Evolutionary conservation across 2,329 filamentous ascomycete species (phyloP).

Genomic region (Chaetomiaceae sp.): DNA sequence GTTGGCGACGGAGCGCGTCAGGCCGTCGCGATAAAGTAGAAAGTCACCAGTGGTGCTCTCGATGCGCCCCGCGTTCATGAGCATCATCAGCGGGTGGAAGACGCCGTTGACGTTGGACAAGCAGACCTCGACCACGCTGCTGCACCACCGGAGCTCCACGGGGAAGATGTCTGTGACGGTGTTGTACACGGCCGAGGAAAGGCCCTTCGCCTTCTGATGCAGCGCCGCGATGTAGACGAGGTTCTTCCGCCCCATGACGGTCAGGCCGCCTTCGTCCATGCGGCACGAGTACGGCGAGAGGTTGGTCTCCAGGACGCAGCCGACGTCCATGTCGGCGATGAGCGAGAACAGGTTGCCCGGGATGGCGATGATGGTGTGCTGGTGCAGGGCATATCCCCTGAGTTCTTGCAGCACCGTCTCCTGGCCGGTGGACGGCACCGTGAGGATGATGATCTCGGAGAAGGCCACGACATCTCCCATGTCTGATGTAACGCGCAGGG

Average conservation of each 20-base stretch:
- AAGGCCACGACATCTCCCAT: slow-evolving; percentile 1
- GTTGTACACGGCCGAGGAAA: neutral
- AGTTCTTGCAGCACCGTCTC: slow-evolving; percentile 1
- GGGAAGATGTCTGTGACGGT: neutral
- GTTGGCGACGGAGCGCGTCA: slow-evolving; percentile 1
- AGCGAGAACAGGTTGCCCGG: slow-evolving; percentile 7
- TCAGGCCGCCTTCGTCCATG: slow-evolving; percentile 2
- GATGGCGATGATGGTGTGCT: neutral
- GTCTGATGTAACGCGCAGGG: neutral
- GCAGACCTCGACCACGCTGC: slow-evolving; percentile 1
- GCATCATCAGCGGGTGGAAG: slow-evolving; percentile 6
- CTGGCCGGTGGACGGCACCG: neutral
- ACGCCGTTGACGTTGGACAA: slow-evolving; percentile 7
- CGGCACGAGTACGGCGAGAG: slow-evolving; percentile 4
- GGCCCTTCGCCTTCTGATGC: neutral
- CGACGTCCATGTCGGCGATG: neutral
- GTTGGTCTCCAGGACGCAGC: slow-evolving; percentile 2
- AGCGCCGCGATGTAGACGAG: slow-evolving; percentile 2
- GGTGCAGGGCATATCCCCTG: neutral
- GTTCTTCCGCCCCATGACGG: neutral
- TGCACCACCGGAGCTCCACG: slow-evolving; percentile 1
- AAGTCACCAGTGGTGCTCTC: neutral
- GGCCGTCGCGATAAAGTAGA: neutral
- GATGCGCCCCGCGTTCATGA: slow-evolving; percentile 5
- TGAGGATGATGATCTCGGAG: neutral